Conservation (phyloP, 1,284 basidiomycete species). For the Ceratobasidium sp. region DNA sequence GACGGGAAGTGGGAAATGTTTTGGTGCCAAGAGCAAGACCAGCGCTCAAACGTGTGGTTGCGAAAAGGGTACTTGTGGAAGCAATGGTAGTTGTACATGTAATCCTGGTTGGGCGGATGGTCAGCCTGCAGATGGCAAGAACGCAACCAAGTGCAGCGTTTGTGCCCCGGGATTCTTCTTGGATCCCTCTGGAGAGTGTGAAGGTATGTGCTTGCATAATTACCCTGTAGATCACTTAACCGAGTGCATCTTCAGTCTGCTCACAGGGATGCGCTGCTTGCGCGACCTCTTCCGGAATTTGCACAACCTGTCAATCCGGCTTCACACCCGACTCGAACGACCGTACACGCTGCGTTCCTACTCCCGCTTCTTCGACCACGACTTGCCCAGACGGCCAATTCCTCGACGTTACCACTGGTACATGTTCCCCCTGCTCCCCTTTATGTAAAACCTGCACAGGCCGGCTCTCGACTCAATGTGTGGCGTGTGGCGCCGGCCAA, state of each 20-base stretch:
- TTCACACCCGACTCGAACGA: slow-evolving; percentile 73
- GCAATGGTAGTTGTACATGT: slow-evolving; percentile 72
- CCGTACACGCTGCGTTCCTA: slow-evolving; percentile 67
- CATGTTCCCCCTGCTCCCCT: slow-evolving; percentile 67
- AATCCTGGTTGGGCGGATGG: slow-evolving; percentile 75
- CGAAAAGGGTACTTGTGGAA: slow-evolving; percentile 72
- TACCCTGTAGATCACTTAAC: neutral
- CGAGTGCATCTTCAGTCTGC: slow-evolving; percentile 58
- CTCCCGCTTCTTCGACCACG: slow-evolving; percentile 60
- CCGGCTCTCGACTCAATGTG: slow-evolving; percentile 70
- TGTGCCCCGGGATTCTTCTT: slow-evolving; percentile 79
- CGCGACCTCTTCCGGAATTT: slow-evolving; percentile 68
- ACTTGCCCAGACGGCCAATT: slow-evolving; percentile 71
- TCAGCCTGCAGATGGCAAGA: slow-evolving; percentile 58
- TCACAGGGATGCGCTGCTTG: slow-evolving; percentile 73
- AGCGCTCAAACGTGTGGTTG: slow-evolving; percentile 75
- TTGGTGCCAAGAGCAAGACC: slow-evolving; percentile 59
- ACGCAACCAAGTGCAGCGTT: slow-evolving; percentile 68
- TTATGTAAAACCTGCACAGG: slow-evolving; percentile 75
- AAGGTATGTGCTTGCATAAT: slow-evolving; percentile 56
- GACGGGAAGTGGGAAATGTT: slow-evolving; percentile 72
- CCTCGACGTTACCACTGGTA: slow-evolving; percentile 55
- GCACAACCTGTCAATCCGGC: slow-evolving; percentile 70
- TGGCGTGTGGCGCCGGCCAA: slow-evolving; percentile 65
- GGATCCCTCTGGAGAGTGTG: slow-evolving; percentile 70